A percentile compares a stretch with the other conserved stretches of the same genome.
Evolutionary conservation across 805 yeast species (phyloP).

Genomic region (Naumovozyma baii): DNA sequence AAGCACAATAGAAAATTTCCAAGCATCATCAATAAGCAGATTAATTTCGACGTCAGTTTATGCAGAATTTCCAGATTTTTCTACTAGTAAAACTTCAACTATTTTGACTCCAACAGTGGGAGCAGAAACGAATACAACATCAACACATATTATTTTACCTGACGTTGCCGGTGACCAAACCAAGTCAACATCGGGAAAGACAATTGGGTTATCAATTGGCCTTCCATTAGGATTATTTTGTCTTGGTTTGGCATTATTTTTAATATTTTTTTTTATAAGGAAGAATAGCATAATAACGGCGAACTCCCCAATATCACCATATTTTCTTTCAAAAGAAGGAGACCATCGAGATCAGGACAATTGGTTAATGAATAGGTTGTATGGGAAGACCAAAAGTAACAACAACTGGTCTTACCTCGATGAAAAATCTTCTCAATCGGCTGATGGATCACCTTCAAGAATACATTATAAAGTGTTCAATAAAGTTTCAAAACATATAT

Average conservation of each 20-base stretch:
- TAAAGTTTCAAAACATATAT: conserved; percentile 10
- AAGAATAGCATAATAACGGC: conserved; percentile 3
- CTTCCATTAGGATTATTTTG: conserved; percentile 25
- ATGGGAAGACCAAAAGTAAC: not conserved
- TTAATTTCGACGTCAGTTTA: no score
- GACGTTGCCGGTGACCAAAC: not conserved
- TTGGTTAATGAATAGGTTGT: conserved; percentile 6
- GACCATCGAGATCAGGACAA: not conserved
- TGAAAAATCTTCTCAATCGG: conserved; percentile 9
- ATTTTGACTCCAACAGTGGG: not conserved
- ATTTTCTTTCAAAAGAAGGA: not conserved
- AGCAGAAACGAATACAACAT: not conserved
- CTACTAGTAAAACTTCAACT: no score
- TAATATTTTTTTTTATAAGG: conserved; percentile 12
- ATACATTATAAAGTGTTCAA: conserved; percentile 16
- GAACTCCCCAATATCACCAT: conserved; percentile 5
- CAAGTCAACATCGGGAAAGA: conserved; percentile 3
- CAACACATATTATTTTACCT: not conserved
- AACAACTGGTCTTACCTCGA: not conserved
- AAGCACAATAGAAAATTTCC: no score
- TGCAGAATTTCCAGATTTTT: no score
- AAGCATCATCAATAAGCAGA: no score
- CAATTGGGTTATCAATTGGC: conserved; percentile 25
- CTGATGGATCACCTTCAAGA: conserved; percentile 10
- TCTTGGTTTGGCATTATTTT: conserved; percentile 14